These are phyloP conservation scores for Retiboletus fuscus DNA, from an alignment of 1,284 basidiomycete genomes.

Conservation along the genomic window DNA sequence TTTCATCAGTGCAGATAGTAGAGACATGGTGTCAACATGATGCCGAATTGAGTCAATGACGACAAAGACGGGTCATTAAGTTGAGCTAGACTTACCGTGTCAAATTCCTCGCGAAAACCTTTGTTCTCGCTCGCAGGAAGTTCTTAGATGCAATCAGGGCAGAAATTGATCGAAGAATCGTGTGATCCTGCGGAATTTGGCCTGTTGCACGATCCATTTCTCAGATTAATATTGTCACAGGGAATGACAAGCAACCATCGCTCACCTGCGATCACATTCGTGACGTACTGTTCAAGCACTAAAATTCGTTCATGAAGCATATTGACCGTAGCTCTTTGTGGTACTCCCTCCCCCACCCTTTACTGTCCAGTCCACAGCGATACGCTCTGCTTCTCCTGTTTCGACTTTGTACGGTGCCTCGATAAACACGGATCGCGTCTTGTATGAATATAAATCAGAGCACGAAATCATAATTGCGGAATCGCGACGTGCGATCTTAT, in stretches of 20 bases:
- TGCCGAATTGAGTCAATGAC: neutral
- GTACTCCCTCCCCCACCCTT: constrained; percentile 88
- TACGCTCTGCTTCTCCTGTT: constrained; percentile 97
- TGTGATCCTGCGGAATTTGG: constrained; percentile 77
- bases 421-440: constrained; percentile 83
- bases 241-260: constrained; percentile 10
- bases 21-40: constrained; percentile 23
- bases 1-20: constrained; percentile 89
- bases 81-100: constrained; percentile 67
- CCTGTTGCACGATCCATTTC: constrained; percentile 55
- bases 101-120: constrained; percentile 86
- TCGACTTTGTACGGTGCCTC: constrained; percentile 89
- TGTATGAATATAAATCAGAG: neutral
- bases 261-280: constrained; percentile 78
- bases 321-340: constrained; percentile 91
- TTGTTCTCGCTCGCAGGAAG: constrained; percentile 86
- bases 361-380: constrained; percentile 96
- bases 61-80: neutral
- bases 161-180: constrained; percentile 84
- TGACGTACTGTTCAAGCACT: constrained; percentile 86
- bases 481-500: constrained; percentile 1
- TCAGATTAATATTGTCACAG: neutral
- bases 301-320: constrained; percentile 94
- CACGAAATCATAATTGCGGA: too few species aligned
- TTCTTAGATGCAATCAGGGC: constrained; percentile 88